Base-by-base conservation (phyloP, 2,329 filamentous ascomycete genomes). In the Penicillium psychrosexuale region DNA sequence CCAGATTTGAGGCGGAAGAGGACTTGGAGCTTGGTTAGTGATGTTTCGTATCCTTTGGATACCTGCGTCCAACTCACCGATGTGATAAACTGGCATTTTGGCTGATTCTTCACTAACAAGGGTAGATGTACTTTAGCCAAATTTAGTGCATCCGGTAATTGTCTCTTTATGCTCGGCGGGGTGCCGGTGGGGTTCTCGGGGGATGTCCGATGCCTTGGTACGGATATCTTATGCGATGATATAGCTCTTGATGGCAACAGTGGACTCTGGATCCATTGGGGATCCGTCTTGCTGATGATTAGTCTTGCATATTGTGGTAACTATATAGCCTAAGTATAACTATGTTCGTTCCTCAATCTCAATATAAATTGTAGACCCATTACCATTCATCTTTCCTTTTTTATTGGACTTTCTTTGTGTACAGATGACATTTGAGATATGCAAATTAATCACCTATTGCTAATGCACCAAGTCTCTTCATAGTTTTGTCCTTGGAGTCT, bases 1-100 rank as follows among this genome's bases (percentile, higher is more conserved):
- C 68, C 67, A 30, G 66, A 67, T 60, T 77, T 78, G 38, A 77
- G 69, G 59, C 71, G 71, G 68, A 78, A 75, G 47, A 78, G 68
- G 17, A 77, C 75, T 53, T 77, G 40, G 3, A 22, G 24, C 30
- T 42, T 24, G 19, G 46, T 61, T 39, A 60, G 51, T 28, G 28
- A 27, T 31, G 2, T 19, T 33, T 4, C 2, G 5, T 37, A 13
- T 13, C 13, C 9, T 31, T 7, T 22, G 8, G 15, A 24, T 13
- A 48, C 31, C 31, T 55, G 22, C 8, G 4, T 37, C 22, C 9
- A 33, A 59, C 67, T 61, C 49, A 75, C 72, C 73, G 37, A 76
- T 63, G 61, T 75, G 74, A 55, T 74, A 75, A 59, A 75, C 67
- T n/a, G 73, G 64, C 73, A 75, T 75, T 47, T 43, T 63, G 44